Conservation (phyloP, 148 eudicot genomes). For the Linanthus parryae region DNA sequence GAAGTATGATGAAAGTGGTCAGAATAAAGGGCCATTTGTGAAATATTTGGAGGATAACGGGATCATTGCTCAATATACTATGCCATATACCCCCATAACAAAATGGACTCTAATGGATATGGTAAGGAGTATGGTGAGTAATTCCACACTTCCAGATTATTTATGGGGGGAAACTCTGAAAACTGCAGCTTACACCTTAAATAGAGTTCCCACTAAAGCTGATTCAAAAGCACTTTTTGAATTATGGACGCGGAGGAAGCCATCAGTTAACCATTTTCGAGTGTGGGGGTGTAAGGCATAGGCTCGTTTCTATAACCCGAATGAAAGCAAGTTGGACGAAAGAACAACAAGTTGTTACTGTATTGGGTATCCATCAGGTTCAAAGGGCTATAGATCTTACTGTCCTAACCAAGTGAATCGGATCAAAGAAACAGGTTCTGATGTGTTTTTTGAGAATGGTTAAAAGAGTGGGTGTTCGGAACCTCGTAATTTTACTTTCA, state of each 20-base stretch:
- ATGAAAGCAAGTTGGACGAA: conserved; percentile 1
- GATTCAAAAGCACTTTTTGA: conserved; percentile 1
- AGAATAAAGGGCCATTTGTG: background rate
- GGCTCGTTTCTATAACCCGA: background rate
- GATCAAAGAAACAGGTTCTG: background rate
- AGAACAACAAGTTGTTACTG: background rate
- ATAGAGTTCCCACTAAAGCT: background rate
- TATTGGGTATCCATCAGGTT: too few relatives aligned
- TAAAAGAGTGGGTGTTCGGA: background rate
- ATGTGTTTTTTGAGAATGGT: background rate
- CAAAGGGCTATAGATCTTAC: background rate
- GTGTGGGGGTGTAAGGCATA: background rate
- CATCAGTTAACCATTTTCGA: background rate
- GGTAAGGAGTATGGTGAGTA: too few relatives aligned
- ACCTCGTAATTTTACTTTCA: background rate
- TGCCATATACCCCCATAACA: background rate
- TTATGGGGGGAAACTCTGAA: background rate
- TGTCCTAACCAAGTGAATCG: background rate
- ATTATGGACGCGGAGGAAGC: background rate
- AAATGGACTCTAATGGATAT: background rate
- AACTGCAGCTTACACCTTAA: too few relatives aligned
- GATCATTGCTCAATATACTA: too few relatives aligned
- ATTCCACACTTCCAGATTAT: background rate
- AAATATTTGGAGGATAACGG: background rate
- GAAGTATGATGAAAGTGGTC: too few relatives aligned